phyloP scores from a whole-genome alignment of 306 rosid species.

The Prunus armeniaca region DNA sequence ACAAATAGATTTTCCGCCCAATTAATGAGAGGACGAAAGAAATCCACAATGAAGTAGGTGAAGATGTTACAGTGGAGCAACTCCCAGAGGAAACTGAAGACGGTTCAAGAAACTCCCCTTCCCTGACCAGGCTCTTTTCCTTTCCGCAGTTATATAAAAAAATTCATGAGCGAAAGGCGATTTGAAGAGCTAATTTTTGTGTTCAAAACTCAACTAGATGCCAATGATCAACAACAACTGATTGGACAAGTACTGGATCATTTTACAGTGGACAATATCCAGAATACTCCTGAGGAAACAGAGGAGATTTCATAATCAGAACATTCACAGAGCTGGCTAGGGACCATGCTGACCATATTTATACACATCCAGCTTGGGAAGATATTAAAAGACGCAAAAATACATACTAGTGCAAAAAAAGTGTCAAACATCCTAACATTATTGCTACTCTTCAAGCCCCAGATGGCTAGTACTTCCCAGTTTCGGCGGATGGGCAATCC shows the following conservation, averaged over 20 bases:
- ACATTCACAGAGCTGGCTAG: background rate
- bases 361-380: no score
- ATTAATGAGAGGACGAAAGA: background rate
- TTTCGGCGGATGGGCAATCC: no score
- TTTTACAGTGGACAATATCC: background rate
- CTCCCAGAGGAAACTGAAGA: background rate
- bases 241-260: background rate
- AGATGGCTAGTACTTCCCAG: no score
- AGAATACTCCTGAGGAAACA: background rate
- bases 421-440: no score
- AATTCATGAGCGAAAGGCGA: background rate
- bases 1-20: no score
- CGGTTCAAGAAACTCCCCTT: constrained; percentile 1
- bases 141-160: background rate
- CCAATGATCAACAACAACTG: background rate
- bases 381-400: no score
- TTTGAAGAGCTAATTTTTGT: background rate
- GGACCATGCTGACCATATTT: no score
- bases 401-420: no score
- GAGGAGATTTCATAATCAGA: background rate
- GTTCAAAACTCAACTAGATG: background rate
- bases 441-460: no score
- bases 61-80: no score
- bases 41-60: no score
- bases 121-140: background rate